A percentile compares a stretch with the other conserved stretches of the same genome.
phyloP scores from a whole-genome alignment of 139 green algal genomes.

The Asterochloris sp. region DNA sequence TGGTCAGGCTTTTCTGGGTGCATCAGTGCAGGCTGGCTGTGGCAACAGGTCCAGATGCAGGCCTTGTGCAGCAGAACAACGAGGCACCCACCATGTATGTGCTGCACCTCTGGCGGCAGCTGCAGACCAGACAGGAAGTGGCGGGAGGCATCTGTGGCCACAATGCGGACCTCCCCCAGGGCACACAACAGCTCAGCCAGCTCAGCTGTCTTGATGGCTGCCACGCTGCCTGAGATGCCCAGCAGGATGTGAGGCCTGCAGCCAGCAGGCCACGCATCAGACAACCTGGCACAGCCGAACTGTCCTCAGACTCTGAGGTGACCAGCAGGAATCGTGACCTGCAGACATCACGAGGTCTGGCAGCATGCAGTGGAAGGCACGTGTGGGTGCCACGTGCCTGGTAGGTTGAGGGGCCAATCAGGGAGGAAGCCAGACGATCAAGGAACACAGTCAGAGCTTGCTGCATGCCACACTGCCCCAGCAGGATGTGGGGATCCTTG shows the following conservation, averaged over 20 bases:
- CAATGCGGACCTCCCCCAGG: conserved; percentile 53
- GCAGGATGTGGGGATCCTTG: neutral
- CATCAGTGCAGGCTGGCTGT: neutral
- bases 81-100: conserved; percentile 3
- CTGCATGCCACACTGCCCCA: neutral
- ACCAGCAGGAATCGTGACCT: conserved; percentile 3
- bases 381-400: neutral
- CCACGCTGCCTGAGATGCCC: conserved; percentile 67
- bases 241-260: conserved; percentile 50
- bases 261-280: neutral
- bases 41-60: no score
- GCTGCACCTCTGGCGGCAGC: conserved; percentile 19
- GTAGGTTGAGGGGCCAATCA: conserved; percentile 21
- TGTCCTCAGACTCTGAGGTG: neutral
- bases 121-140: conserved; percentile 51
- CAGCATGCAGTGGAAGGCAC: neutral
- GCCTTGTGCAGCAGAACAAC: no score
- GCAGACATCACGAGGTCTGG: neutral
- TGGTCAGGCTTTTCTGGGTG: neutral
- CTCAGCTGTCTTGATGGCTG: conserved; percentile 62
- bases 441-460: neutral
- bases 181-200: conserved; percentile 38
- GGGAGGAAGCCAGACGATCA: neutral
- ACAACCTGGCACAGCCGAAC: neutral
- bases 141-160: conserved; percentile 45